Base-by-base conservation (phyloP, 345 rosid genomes). In the Bruguiera gymnorhiza region DNA sequence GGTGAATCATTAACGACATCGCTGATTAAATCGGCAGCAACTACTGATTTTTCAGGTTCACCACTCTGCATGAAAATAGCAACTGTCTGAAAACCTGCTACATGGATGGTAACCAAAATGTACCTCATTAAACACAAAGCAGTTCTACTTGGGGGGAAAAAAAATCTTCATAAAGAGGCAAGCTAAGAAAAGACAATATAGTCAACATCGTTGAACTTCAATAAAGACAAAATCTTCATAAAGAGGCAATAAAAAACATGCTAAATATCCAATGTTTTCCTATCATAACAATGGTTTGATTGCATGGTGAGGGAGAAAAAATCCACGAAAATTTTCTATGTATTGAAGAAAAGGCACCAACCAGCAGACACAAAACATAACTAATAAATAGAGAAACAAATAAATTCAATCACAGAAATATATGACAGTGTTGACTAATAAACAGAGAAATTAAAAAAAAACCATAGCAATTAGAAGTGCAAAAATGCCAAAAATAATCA, bases 1-100 rank as follows among this genome's bases (percentile, higher is more conserved):
- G 90, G 88, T 61, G 97, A 88, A 76, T 88, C 91, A 78, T 81
- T 76, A 69, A 90, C 92, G 26, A 63, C 34, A 82, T 84, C 80
- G 67, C 83, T 80, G 46, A 83, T 65, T 62, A 56, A 56, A 73
- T 64, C 74, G 39, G 75, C 75, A 39, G 82, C 79, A 71, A 83
- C 79, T 55, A 65, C 86, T 63, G 79, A 82, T 76, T 83, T 87
- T 75, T 82, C 87, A 58, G 60, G 69, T 69, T 87, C 89, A 80
- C 85, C 91, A 86, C 86, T 88, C 99, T 92, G 99, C 98, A 95
- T 86, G 89, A 95, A 95, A 95, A 92, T 85, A 90, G 92, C 89
- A 92, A 92, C 96, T 86, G 90, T 85, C 96, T 90, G 93, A 90
- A 90, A 92, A 88, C 93, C 96, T 90, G 89, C 97, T 90, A 83